Conservation (phyloP, 768 basidiomycete genomes). For the Termitomyces titanicus region DNA sequence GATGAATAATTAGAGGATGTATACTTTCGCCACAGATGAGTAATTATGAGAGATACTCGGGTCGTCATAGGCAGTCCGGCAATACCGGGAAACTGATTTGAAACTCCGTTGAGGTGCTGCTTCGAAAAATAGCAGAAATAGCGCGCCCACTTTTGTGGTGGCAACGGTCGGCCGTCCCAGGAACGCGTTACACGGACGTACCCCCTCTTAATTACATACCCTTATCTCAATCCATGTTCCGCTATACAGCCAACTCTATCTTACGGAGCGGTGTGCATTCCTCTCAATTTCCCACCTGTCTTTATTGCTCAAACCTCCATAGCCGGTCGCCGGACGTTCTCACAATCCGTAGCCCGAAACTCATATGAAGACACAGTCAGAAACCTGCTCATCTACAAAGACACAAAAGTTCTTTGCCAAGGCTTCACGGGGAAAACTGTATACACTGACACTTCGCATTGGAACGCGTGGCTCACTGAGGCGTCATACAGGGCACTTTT, state of each 20-base stretch:
- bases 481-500: slow-evolving; percentile 77
- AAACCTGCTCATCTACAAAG: slow-evolving; percentile 90
- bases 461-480: background rate
- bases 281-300: background rate
- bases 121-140: background rate
- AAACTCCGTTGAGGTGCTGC: background rate
- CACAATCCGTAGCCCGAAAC: slow-evolving; percentile 66
- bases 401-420: slow-evolving; percentile 92
- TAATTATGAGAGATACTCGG: too few relatives aligned
- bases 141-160: background rate
- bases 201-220: background rate
- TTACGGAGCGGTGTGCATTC: slow-evolving; percentile 43
- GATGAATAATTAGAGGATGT: too few relatives aligned
- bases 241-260: slow-evolving; percentile 57
- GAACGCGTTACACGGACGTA: background rate
- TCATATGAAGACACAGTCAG: slow-evolving; percentile 87
- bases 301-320: slow-evolving; percentile 8
- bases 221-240: slow-evolving; percentile 43
- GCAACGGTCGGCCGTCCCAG: slow-evolving; percentile 12
- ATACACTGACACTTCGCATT: slow-evolving; percentile 18
- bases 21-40: too few relatives aligned
- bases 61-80: too few relatives aligned
- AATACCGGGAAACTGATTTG: too few relatives aligned
- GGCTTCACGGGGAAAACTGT: slow-evolving; percentile 96
- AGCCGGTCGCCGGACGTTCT: slow-evolving; percentile 79